Conservation (phyloP, 495 filamentous ascomycete genomes). For the Neurospora sp. region DNA sequence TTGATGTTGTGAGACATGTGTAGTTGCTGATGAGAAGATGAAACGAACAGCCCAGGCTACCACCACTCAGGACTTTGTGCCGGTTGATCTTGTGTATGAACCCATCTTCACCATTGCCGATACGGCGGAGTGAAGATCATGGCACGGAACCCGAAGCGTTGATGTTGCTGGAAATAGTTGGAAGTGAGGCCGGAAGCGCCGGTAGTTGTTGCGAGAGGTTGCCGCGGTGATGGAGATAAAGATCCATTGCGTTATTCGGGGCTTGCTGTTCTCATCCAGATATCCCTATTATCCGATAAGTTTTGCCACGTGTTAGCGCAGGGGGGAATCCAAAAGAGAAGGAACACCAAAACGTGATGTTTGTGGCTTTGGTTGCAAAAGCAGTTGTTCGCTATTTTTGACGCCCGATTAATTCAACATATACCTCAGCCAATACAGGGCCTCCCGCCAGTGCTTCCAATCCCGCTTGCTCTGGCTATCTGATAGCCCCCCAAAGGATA, state of each 20-base stretch:
- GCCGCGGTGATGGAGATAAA: background rate
- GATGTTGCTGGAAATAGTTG: background rate
- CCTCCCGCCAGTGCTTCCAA: slow-evolving; percentile 1
- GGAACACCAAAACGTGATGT: background rate
- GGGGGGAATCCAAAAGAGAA: background rate
- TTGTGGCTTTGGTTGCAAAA: background rate
- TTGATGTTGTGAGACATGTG: background rate
- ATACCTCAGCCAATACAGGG: background rate
- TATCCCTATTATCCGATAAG: background rate
- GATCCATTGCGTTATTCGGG: background rate
- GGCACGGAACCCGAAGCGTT: background rate
- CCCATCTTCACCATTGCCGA: background rate
- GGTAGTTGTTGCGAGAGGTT: background rate
- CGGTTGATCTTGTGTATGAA: background rate
- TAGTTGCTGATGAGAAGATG: background rate
- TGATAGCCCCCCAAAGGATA: background rate
- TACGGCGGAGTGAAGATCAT: background rate
- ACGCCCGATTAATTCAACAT: background rate
- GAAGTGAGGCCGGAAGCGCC: background rate
- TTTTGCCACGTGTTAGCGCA: background rate
- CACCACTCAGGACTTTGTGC: background rate
- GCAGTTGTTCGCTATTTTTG: background rate
- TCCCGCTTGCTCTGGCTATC: background rate
- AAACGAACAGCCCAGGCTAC: background rate
- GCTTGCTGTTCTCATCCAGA: background rate